Evolutionary conservation across 108 stramenopile species (phyloP), one percentile per base, ranked within the genome.

Genomic region (Ochromonas danica): DNA sequence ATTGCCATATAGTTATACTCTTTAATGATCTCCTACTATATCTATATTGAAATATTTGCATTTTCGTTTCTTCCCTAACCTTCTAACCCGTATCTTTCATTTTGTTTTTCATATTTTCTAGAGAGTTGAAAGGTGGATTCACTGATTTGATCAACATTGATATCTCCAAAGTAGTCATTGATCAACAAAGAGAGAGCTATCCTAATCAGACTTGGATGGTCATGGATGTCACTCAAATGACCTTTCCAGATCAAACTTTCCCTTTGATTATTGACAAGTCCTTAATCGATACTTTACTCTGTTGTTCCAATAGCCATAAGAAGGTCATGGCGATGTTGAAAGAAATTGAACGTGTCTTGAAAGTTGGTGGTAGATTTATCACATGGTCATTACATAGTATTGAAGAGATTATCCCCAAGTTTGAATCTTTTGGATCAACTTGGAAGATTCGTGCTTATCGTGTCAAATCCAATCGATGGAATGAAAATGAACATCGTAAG

Each of bases 211-310:
- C 3, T 6, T 67, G 63, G 63, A 25, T 31, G 27, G 27, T 28
- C 31, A 67, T 67, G 63, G 31, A 67, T 36, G 63, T 36, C 3
- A 31, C 31, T 10, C 3, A 67, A 10, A 67, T 67, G 63, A 67
- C 27, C 3, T 67, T 67, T 36, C 33, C 3, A 35, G 31, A 67
- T 36, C 10, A 28, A 36, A 31, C 33, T 36, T 31, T 67, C 31
- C 33, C 27, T 14, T 3, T 36, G 10, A 33, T 67, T 22, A 36
- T 67, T 67, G 63, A 67, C 25, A 67, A 67, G 31, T 67, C 63
- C 3, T 36, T 67, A 28, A 67, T 67, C 31, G 63, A 67, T 36
- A 67, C 63, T 67, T 67, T 67, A 36, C 63, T 67, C 25, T 67
- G 63, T 36, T 28, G 10, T 33, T 67, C 30, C 35, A 14, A 35